Conservation (phyloP, 345 rosid genomes). For the Sonneratia caseolaris region DNA sequence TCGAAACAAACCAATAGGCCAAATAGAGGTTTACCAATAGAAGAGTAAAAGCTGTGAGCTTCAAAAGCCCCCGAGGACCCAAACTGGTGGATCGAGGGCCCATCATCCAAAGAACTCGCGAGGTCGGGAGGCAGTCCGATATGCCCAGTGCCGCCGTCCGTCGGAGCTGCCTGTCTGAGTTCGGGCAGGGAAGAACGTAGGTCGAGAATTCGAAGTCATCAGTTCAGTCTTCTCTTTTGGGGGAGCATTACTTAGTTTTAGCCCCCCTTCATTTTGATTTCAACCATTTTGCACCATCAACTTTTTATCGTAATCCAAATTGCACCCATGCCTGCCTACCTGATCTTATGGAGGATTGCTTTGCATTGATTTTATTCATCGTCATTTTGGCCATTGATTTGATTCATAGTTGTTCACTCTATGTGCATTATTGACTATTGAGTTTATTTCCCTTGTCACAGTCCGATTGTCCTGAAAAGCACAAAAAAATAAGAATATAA, state of each 20-base stretch:
- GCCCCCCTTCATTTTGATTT: not conserved
- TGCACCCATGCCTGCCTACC: not conserved
- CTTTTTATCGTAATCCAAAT: not conserved
- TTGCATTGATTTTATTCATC: too few species aligned
- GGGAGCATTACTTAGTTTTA: not conserved
- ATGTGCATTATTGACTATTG: too few species aligned
- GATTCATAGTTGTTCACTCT: too few species aligned
- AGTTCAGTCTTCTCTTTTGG: not conserved
- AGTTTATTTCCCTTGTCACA: too few species aligned
- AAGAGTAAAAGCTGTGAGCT: conserved; percentile 1
- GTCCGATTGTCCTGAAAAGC: too few species aligned
- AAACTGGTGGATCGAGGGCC: not conserved
- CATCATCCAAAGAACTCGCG: not conserved
- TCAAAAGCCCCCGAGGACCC: conserved; percentile 2
- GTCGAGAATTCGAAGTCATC: not conserved
- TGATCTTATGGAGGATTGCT: too few species aligned
- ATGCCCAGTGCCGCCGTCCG: not conserved
- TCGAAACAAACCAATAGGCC: not conserved
- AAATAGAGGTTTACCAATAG: conserved; percentile 3
- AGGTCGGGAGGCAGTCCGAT: not conserved
- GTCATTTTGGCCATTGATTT: too few species aligned
- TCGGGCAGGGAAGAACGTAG: not conserved
- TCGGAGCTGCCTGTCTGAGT: not conserved
- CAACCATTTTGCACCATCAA: not conserved
- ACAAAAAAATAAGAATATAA: too few species aligned